A percentile compares a stretch with the other conserved stretches of the same genome.
These are phyloP conservation scores for Aspergillus sclerotialis DNA, from an alignment of 2,329 filamentous ascomycete species.

Conservation along the genomic window DNA sequence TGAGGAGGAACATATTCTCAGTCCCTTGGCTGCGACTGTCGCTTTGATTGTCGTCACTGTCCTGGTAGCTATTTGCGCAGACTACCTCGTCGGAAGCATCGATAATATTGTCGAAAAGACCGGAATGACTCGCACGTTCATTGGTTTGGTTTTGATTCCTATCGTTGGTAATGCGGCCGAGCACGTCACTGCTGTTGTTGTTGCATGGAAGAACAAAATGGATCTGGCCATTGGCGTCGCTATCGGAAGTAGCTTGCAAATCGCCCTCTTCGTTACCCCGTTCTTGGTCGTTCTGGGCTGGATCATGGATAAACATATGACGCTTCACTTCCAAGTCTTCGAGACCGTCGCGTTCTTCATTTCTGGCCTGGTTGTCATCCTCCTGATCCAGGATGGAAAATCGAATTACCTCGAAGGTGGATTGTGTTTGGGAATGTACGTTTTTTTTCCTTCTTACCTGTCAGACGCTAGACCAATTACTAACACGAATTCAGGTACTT, in stretches of 20 bases:
- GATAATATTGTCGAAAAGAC: slow-evolving; percentile 63
- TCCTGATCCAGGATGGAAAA: slow-evolving; percentile 74
- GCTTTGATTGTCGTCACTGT: slow-evolving; percentile 65
- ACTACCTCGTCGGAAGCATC: slow-evolving; percentile 71
- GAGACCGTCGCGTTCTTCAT: slow-evolving; percentile 73
- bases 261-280: slow-evolving; percentile 73
- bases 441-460: slow-evolving; percentile 10
- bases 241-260: slow-evolving; percentile 75
- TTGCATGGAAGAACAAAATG: slow-evolving; percentile 67
- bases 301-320: slow-evolving; percentile 67
- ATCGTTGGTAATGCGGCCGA: slow-evolving; percentile 77
- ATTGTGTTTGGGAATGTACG: slow-evolving; percentile 56
- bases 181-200: slow-evolving; percentile 74
- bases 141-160: slow-evolving; percentile 70
- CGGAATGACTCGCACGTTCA: slow-evolving; percentile 72
- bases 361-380: slow-evolving; percentile 63
- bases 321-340: slow-evolving; percentile 72
- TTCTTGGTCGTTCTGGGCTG: slow-evolving; percentile 74
- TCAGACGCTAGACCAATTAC: slow-evolving; percentile 3
- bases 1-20: slow-evolving; percentile 49
- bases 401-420: slow-evolving; percentile 79
- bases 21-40: slow-evolving; percentile 55
- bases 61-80: slow-evolving; percentile 65
- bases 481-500: slow-evolving; percentile 25
- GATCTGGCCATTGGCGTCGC: slow-evolving; percentile 67